phyloP scores from a whole-genome alignment of 2,329 filamentous ascomycete genomes.

The Alternaria infectoria region DNA sequence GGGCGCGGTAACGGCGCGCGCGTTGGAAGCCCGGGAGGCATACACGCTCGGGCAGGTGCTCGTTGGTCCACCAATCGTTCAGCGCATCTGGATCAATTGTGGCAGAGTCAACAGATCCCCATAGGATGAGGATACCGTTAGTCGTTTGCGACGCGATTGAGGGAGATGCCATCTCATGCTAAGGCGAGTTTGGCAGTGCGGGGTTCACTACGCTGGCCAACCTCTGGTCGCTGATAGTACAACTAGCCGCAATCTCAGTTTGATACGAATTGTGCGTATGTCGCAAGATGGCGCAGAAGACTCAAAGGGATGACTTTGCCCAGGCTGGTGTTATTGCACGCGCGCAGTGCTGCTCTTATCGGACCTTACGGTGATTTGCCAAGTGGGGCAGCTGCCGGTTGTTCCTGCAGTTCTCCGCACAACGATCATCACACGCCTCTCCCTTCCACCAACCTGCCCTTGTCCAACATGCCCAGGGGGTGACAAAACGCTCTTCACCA shows the following conservation, averaged over 20 bases:
- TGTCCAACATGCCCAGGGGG: neutral
- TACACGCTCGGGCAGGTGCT: conserved; percentile 24
- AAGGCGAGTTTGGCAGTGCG: neutral
- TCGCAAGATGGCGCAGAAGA: neutral
- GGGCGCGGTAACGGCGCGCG: conserved; percentile 16
- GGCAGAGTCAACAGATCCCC: conserved; percentile 12
- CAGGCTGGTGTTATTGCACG: neutral
- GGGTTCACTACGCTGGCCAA: neutral
- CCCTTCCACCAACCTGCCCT: neutral
- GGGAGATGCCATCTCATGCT: neutral
- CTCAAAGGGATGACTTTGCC: neutral
- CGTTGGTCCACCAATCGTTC: conserved; percentile 28
- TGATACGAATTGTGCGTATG: neutral
- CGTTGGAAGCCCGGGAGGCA: conserved; percentile 18
- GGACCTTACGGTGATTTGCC: neutral
- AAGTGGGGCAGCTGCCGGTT: neutral
- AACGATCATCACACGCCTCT: neutral
- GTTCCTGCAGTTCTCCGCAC: neutral
- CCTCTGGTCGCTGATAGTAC: neutral
- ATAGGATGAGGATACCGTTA: conserved; percentile 10
- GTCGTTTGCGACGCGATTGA: neutral
- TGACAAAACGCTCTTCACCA: neutral
- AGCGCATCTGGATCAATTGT: conserved; percentile 10
- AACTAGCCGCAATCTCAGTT: neutral
- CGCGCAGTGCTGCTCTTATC: neutral